Base-by-base conservation (phyloP, 768 basidiomycete genomes). In the Suillus spraguei region DNA sequence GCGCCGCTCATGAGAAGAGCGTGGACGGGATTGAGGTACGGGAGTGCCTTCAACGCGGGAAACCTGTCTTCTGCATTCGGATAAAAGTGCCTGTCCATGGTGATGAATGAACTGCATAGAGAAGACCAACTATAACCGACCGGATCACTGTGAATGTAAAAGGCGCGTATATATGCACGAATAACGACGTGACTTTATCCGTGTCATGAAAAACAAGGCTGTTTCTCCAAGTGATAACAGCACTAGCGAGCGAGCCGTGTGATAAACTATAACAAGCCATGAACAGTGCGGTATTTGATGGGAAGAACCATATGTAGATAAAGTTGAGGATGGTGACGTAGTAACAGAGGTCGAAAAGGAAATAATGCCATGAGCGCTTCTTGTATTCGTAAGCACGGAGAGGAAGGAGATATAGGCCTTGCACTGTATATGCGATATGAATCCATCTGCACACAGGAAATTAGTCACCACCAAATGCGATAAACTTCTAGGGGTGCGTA, bases 181-280 rank as follows among this genome's bases (percentile, higher is more conserved):
- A 99, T 32, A 99, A 79, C 11, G 92, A 94, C 20, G 93, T 98
- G 71, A 98, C 92, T 76, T 99, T 99, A 75, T 99, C 97, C 61
- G 87, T 84, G 70, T 97, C 95, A 71, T 99, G 97, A 79, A 99
- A 99, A 3, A 99, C 97, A 28, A 99, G 87, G 67, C 94, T 96
- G 71, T 99, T 99, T 65, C 97, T 85, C 97, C 97, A 99, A 11
- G 97, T 98, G 68, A 98, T 93, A 56, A 99, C 95, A 0, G 97
- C 96, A 59, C 92, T 94, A 0, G 94, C 96, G 38, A 97, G 84
- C 0, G 92, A 86, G 0, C 95, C 97, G 72, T 97, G 90, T 0
- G 94, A 92, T 32, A 99, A 83, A 67, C 93, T 92, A 71, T 97
- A 99, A 71, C 94, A 96, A 5, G 95, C 93, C 58, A 94, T 85